Evolutionary conservation across 2,329 filamentous ascomycete species (phyloP).

Genomic region (Dryadomyces quercivorus): DNA sequence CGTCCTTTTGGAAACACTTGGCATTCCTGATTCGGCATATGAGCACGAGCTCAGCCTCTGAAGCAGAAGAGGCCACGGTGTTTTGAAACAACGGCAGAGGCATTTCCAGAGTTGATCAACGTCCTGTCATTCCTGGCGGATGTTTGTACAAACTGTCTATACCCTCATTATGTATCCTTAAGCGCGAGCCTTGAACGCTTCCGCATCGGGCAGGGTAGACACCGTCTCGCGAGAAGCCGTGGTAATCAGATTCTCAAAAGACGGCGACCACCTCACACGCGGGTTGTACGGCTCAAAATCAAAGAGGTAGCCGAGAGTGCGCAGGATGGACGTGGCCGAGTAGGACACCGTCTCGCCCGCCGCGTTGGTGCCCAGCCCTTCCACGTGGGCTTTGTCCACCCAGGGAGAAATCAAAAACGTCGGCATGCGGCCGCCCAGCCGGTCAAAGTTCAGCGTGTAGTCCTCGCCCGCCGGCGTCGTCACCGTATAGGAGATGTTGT

Average conservation of each 20-base stretch:
- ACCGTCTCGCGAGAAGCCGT: constrained; percentile 4
- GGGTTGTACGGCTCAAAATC: constrained; percentile 24
- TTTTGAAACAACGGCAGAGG: no score
- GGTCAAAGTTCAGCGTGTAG: constrained; percentile 26
- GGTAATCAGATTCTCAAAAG: constrained; percentile 19
- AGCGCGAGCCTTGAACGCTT: neutral
- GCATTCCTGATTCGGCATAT: no score
- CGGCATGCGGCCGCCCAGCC: constrained; percentile 29
- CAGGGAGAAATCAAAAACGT: constrained; percentile 30
- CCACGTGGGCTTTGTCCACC: constrained; percentile 27
- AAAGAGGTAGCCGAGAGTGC: constrained; percentile 29
- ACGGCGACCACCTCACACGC: constrained; percentile 24
- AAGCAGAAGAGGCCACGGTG: no score
- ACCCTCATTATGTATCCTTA: no score
- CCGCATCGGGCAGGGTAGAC: constrained; percentile 5
- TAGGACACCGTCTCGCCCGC: constrained; percentile 24
- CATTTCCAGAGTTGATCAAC: no score
- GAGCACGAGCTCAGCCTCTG: no score
- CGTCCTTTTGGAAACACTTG: no score
- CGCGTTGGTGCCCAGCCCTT: constrained; percentile 23
- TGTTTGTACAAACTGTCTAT: no score
- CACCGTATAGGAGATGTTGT: constrained; percentile 23
- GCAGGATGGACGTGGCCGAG: constrained; percentile 30
- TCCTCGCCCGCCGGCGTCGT: constrained; percentile 20
- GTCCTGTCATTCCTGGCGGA: no score